These are phyloP conservation scores for Lomentospora prolificans DNA, from an alignment of 2,329 filamentous ascomycete species.

Conservation along the genomic window DNA sequence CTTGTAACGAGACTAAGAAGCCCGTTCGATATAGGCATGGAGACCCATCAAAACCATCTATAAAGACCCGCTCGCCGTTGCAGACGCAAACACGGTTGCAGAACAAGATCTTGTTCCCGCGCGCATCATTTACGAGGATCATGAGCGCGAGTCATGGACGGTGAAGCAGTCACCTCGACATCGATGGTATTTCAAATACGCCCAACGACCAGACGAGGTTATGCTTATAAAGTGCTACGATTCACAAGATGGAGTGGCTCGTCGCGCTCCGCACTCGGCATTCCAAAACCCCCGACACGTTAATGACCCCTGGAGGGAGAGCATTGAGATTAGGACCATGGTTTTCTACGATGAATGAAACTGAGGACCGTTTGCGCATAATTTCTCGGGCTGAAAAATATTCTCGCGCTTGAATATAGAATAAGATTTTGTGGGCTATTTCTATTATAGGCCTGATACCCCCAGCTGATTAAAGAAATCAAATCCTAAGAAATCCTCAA, in stretches of 20 bases:
- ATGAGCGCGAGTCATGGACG: slow-evolving; percentile 37
- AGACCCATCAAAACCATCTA: slow-evolving; percentile 33
- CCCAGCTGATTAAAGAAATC: not conserved
- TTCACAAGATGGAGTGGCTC: slow-evolving; percentile 13
- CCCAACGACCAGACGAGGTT: slow-evolving; percentile 41
- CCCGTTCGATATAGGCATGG: too few species aligned
- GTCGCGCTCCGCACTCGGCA: slow-evolving; percentile 44
- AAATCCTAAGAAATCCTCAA: not conserved
- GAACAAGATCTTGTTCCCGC: slow-evolving; percentile 41
- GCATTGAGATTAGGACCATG: slow-evolving; percentile 54
- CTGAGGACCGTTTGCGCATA: not conserved
- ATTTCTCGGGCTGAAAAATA: too few species aligned
- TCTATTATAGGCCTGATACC: not conserved
- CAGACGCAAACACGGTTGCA: slow-evolving; percentile 37
- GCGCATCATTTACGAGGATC: slow-evolving; percentile 38
- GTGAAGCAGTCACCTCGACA: slow-evolving; percentile 31
- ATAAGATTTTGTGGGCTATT: too few species aligned
- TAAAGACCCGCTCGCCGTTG: slow-evolving; percentile 42
- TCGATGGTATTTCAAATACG: slow-evolving; percentile 43
- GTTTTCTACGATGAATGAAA: slow-evolving; percentile 43
- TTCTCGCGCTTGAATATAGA: not conserved
- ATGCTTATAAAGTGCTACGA: slow-evolving; percentile 54
- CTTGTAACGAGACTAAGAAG: too few species aligned
- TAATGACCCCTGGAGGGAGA: slow-evolving; percentile 47
- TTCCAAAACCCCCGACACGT: slow-evolving; percentile 40